Evolutionary conservation across 495 filamentous ascomycete species (phyloP).

Genomic region (Penicillium desertorum): DNA sequence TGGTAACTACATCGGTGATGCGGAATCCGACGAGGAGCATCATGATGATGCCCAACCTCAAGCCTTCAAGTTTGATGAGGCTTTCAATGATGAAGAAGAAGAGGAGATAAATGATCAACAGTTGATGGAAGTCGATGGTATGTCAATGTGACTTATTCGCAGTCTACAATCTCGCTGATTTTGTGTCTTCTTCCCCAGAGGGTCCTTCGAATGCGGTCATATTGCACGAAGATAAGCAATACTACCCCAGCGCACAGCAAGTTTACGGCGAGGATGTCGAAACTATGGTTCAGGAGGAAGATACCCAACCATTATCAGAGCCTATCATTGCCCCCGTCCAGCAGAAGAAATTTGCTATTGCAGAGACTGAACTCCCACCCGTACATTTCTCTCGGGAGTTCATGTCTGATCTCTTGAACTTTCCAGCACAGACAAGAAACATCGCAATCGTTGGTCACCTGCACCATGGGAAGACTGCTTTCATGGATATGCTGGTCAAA

Average conservation of each 20-base stretch:
- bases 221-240: slow-evolving; percentile 98
- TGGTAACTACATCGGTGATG: slow-evolving; percentile 94
- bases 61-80: slow-evolving; percentile 79
- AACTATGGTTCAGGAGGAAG: slow-evolving; percentile 94
- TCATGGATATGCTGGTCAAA: slow-evolving; percentile 97
- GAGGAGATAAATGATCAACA: slow-evolving; percentile 67
- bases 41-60: slow-evolving; percentile 66
- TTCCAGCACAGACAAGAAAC: slow-evolving; percentile 90
- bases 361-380: slow-evolving; percentile 86
- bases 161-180: slow-evolving; percentile 16
- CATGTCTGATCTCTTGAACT: slow-evolving; percentile 96
- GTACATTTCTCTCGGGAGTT: slow-evolving; percentile 86
- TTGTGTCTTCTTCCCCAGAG: slow-evolving; percentile 50
- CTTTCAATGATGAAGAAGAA: slow-evolving; percentile 62
- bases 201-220: slow-evolving; percentile 97
- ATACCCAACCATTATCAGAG: slow-evolving; percentile 86
- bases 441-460: slow-evolving; percentile 88
- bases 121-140: slow-evolving; percentile 92
- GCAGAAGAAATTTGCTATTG: slow-evolving; percentile 91
- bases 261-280: slow-evolving; percentile 94
- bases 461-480: slow-evolving; percentile 95
- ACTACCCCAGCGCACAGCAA: slow-evolving; percentile 94
- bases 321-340: slow-evolving; percentile 92
- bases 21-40: slow-evolving; percentile 84
- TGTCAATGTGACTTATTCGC: slow-evolving; percentile 14